Evolutionary conservation across 2,329 filamentous ascomycete species (phyloP), one percentile per base, ranked within the genome.

Genomic region (Talaromyces sp.): DNA sequence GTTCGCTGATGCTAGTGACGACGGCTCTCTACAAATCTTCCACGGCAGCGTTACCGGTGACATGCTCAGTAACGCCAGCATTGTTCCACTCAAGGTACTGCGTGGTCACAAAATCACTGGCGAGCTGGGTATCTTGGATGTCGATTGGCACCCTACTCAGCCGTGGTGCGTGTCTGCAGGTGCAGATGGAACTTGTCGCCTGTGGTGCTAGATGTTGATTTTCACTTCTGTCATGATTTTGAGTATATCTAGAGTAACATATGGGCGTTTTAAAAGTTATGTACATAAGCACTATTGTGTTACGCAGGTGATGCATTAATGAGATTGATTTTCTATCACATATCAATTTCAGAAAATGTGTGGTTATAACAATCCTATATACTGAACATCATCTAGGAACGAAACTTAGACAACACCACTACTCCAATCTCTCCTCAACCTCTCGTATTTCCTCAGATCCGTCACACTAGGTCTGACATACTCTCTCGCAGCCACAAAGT

Each of bases 31-130:
- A 69, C 95, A 99, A 78, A 91, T 99, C 62, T 98, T 98, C 87
- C 94, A 98, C 76, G 94, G 93, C 64, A 96, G 94, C 79, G 94
- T 98, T 33, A 93, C 96, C 35, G 92, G 89, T 67, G 95, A 99
- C 76, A 83, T 97, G 76, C 92, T 99, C 87, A 93, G 96, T 82
- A 97, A 97, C 74, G 93, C 95, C 7, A 96, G 90, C 14, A 97
- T 99, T 73, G 95, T 98, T 60, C 95, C 95, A 9, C 85, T 99
- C 68, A 99, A 98, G 84, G 92, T 96, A 73, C 84, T 99, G 58
- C 90, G 87, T 73, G 95, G 95, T 0, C 95, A 99, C 80, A 91
- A 90, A 79, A 88, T 98, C 2, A 90, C 90, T 74, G 90, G 87
- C 74, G 90, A 93, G 70, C 80, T 99, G 65, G 95, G 95, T 69